Conservation (phyloP, 352 stramenopile genomes). For the Phytopythium boreale region DNA sequence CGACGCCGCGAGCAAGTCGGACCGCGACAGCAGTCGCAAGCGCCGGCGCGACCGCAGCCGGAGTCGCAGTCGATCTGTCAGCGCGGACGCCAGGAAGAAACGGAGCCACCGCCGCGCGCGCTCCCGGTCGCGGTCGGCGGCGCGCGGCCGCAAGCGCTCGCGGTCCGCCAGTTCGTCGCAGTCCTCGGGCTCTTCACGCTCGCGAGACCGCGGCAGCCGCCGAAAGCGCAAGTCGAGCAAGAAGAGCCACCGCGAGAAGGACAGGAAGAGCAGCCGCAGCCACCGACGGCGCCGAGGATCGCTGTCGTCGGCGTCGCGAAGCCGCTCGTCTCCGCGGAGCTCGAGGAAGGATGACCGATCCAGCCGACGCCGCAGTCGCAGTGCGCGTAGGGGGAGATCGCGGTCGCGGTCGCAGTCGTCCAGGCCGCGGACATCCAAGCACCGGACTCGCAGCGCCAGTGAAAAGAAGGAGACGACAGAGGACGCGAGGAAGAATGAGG, state of each 20-base stretch:
- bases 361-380: slow-evolving; percentile 18
- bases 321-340: slow-evolving; percentile 25
- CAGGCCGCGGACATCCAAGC: slow-evolving; percentile 3
- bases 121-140: slow-evolving; percentile 9
- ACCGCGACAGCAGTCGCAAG: slow-evolving; percentile 20
- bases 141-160: slow-evolving; percentile 15
- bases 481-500: background rate
- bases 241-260: slow-evolving; percentile 8
- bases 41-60: slow-evolving; percentile 23
- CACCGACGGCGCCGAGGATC: slow-evolving; percentile 2
- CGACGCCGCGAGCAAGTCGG: slow-evolving; percentile 13
- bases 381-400: background rate
- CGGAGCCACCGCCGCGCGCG: slow-evolving; percentile 17
- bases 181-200: slow-evolving; percentile 33
- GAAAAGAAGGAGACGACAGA: background rate
- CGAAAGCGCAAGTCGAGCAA: slow-evolving; percentile 11
- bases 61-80: slow-evolving; percentile 19
- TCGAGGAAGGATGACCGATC: slow-evolving; percentile 24
- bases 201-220: slow-evolving; percentile 23
- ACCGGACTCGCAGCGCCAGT: background rate
- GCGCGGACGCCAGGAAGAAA: slow-evolving; percentile 8
- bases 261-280: slow-evolving; percentile 14
- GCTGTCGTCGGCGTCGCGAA: slow-evolving; percentile 19
- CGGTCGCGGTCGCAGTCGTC: slow-evolving; percentile 5
- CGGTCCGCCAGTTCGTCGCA: slow-evolving; percentile 19